These are phyloP conservation scores for Salvia splendens DNA, from an alignment of 257 asterid genomes.

Conservation along the genomic window DNA sequence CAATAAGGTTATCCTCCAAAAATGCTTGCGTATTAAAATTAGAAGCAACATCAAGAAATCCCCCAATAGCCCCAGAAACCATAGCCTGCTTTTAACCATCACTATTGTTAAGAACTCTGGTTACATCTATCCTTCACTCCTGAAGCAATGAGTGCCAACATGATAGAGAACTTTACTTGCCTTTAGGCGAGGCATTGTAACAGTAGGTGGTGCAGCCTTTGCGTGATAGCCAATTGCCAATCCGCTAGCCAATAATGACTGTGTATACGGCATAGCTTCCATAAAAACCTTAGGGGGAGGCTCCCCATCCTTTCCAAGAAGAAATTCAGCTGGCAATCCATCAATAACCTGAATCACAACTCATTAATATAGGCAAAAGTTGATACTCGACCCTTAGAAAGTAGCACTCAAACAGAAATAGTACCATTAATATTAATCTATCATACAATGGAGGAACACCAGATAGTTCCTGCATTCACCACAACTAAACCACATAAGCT, in stretches of 20 bases:
- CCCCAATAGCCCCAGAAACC: slow-evolving; percentile 96
- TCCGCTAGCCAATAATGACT: slow-evolving; percentile 65
- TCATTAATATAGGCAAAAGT: slow-evolving; percentile 8
- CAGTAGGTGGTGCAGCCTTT: slow-evolving; percentile 96
- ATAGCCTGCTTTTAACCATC: slow-evolving; percentile 59
- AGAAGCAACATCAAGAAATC: slow-evolving; percentile 84
- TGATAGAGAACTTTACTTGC: slow-evolving; percentile 34
- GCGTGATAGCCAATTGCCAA: slow-evolving; percentile 85
- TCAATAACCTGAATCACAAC: slow-evolving; percentile 68
- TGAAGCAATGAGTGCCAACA: slow-evolving; percentile 8
- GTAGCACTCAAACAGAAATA: slow-evolving; percentile 17
- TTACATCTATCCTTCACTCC: slow-evolving; percentile 18
- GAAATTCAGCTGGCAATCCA: slow-evolving; percentile 93
- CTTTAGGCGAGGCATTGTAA: slow-evolving; percentile 97
- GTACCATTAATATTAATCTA: slow-evolving; percentile 72
- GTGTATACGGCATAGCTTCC: slow-evolving; percentile 92
- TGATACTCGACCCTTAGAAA: slow-evolving; percentile 10
- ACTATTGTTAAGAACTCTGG: slow-evolving; percentile 1
- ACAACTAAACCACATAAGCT: slow-evolving; percentile 27
- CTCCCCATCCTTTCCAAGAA: slow-evolving; percentile 76
- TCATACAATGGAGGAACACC: slow-evolving; percentile 72
- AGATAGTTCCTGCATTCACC: slow-evolving; percentile 67
- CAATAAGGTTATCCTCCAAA: slow-evolving; percentile 89
- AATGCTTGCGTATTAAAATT: slow-evolving; percentile 87
- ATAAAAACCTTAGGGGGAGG: slow-evolving; percentile 58